These are phyloP conservation scores for Phalaenopsis aphrodite DNA, from an alignment of 106 monocot species.

Conservation along the genomic window DNA sequence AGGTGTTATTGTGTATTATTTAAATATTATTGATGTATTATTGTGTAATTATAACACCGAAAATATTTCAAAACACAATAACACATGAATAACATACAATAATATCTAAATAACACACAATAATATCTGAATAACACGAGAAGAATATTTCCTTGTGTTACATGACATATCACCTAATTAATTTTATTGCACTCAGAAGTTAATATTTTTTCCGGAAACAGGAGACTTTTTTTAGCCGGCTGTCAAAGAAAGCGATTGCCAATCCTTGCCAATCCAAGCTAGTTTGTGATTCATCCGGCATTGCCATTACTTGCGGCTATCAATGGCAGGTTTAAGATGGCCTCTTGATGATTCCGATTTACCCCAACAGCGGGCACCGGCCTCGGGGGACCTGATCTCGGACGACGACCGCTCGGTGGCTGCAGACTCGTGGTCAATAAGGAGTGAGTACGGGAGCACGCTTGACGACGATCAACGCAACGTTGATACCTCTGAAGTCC, in stretches of 20 bases:
- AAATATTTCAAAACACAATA: too few species aligned
- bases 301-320: neutral
- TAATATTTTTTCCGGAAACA: too few species aligned
- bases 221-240: too few species aligned
- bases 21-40: too few species aligned
- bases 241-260: neutral
- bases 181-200: too few species aligned
- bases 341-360: conserved; percentile 54
- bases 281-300: neutral
- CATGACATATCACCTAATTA: too few species aligned
- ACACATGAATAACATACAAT: too few species aligned
- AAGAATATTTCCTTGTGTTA: too few species aligned
- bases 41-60: too few species aligned
- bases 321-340: conserved; percentile 47
- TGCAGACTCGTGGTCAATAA: conserved; percentile 96
- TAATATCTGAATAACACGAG: too few species aligned
- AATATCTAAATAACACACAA: too few species aligned
- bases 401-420: conserved; percentile 97
- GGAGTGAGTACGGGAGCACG: conserved; percentile 97
- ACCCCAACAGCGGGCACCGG: conserved; percentile 7
- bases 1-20: too few species aligned
- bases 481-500: conserved; percentile 70
- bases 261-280: neutral
- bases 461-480: conserved; percentile 89
- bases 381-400: conserved; percentile 46